Evolutionary conservation across 2,329 filamentous ascomycete species (phyloP).

Genomic region (Botrytis sinoallii): DNA sequence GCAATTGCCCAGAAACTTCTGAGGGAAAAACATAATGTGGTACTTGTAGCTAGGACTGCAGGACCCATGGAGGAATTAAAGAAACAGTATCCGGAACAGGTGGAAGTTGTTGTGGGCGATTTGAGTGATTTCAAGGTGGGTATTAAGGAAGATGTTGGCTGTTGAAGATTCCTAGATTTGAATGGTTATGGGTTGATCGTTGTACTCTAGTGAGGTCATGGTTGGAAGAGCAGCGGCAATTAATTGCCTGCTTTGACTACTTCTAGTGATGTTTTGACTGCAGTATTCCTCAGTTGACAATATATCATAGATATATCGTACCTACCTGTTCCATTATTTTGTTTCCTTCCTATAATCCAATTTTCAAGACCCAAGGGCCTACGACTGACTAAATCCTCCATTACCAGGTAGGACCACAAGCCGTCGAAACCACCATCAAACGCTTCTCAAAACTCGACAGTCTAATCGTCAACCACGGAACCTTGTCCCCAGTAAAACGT

Average conservation of each 20-base stretch:
- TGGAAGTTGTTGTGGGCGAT: slow-evolving; percentile 56
- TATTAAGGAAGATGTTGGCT: not conserved
- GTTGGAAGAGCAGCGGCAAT: not conserved
- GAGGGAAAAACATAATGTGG: slow-evolving; percentile 53
- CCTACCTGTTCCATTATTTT: not conserved
- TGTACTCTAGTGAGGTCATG: not conserved
- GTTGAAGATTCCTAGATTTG: not conserved
- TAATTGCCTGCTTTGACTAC: not conserved
- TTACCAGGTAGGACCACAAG: slow-evolving; percentile 51
- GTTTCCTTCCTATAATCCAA: not conserved
- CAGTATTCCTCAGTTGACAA: not conserved
- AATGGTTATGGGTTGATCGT: not conserved
- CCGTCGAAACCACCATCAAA: slow-evolving; percentile 62
- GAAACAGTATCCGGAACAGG: slow-evolving; percentile 49
- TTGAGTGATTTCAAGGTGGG: slow-evolving; percentile 51
- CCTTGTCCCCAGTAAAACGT: slow-evolving; percentile 70
- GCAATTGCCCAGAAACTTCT: slow-evolving; percentile 54
- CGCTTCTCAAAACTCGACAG: slow-evolving; percentile 74
- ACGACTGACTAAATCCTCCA: not conserved
- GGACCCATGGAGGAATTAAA: slow-evolving; percentile 51
- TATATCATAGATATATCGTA: not conserved
- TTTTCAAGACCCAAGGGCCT: too few species aligned
- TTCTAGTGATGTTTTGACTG: not conserved
- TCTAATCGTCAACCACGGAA: slow-evolving; percentile 84
- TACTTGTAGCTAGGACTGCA: slow-evolving; percentile 55